Conservation (phyloP, 2,329 filamentous ascomycete species). For the Fusarium sp. region DNA sequence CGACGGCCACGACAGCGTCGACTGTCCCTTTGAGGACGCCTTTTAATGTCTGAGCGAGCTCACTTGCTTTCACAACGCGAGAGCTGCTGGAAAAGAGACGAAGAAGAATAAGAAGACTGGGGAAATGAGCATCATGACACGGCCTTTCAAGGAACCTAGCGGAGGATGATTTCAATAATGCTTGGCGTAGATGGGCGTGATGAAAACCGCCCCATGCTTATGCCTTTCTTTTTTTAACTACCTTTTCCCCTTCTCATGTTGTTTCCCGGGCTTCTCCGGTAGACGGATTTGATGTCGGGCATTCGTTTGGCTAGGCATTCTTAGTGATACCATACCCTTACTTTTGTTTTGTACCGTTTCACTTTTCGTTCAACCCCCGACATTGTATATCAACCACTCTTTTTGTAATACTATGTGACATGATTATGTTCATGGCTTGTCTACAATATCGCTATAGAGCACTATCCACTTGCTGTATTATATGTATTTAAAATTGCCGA, state of each 20-base stretch:
- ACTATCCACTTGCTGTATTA: neutral
- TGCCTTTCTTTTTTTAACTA: constrained; percentile 27
- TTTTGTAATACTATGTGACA: constrained; percentile 44
- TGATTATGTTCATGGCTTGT: constrained; percentile 23
- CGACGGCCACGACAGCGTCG: constrained; percentile 96
- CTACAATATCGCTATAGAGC: neutral
- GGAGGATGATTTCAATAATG: constrained; percentile 34
- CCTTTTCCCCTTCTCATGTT: constrained; percentile 15
- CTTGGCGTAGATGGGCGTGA: constrained; percentile 48
- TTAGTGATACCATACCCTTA: constrained; percentile 55
- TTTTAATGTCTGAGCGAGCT: constrained; percentile 62
- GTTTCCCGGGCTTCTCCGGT: constrained; percentile 35
- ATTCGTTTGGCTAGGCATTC: constrained; percentile 51
- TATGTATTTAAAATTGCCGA: neutral
- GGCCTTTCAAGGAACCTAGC: constrained; percentile 27
- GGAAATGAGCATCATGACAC: constrained; percentile 38
- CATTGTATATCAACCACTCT: constrained; percentile 29
- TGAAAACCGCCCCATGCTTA: constrained; percentile 46
- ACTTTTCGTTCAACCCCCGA: constrained; percentile 18
- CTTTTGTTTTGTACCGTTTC: constrained; percentile 40
- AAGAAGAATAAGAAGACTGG: neutral
- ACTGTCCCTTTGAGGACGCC: constrained; percentile 92
- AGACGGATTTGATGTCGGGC: constrained; percentile 38
- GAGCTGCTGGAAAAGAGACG: constrained; percentile 17
- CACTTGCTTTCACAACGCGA: constrained; percentile 26